Base-by-base conservation (phyloP, 1,284 basidiomycete species). In the Exobasidium rhododendri region DNA sequence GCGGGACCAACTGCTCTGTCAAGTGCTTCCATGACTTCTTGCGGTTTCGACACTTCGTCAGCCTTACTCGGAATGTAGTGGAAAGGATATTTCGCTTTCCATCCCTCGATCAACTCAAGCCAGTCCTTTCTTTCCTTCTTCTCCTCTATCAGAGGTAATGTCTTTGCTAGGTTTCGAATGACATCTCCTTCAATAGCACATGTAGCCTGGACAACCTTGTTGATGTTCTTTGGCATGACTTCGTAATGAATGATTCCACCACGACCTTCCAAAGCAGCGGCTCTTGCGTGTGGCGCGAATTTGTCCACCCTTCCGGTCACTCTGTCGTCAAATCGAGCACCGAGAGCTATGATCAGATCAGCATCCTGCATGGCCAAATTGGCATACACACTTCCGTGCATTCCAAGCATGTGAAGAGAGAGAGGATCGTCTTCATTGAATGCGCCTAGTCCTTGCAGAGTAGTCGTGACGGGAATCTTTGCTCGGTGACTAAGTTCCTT, bases 171-270 rank as follows among this genome's bases (percentile, higher is more conserved):
- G 80, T 92, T 94, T 54, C 88, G 82, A 28, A 90, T 85, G 59
- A 97, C 94, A 79, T 98, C 94, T 57, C 94, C 94, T 56, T 97
- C 86, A 71, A 98, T 85, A 57, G 96, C 91, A 65, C 97, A 90
- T 54, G 90, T 88, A 28, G 96, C 93, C 71, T 98, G 88, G 58
- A 98, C 87, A 65, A 98, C 93, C 83, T 98, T 98, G 86, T 98
- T 98, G 83, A 98, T 87, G 83, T 98, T 98, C 85, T 98, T 97
- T 55, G 94, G 92, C 83, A 89, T 89, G 72, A 98, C 93, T 83
- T 98, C 96, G 78, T 97, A 97, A 83, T 98, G 94, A 76, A 98
- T 94, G 83, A 98, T 97, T 59, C 94, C 96, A 29, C 96, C 94
- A 1, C 87, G 86, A 56, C 92, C 91, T 76, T 89, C 85, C 1